Percentiles rank a stretch among this genome's conserved stretches.
Conservation (phyloP, 208 protist species). For the Herpetomonas tarakana region DNA sequence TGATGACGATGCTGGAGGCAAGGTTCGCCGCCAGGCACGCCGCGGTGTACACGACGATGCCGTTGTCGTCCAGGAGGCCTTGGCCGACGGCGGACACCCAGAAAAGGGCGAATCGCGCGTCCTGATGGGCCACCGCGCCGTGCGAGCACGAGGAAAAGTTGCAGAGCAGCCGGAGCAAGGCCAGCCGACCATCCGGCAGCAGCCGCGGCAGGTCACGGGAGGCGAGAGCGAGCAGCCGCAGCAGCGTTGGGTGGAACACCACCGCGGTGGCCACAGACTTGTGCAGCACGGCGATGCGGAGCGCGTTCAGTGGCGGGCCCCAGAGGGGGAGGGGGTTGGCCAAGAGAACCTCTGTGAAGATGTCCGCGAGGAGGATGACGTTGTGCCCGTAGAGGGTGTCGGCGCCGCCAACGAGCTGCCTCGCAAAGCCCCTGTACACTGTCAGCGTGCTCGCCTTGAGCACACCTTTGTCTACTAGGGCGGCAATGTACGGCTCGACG, state of each 20-base stretch:
- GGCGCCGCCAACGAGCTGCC: slow-evolving; percentile 21
- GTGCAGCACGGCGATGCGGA: slow-evolving; percentile 72
- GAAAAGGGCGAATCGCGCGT: slow-evolving; percentile 23
- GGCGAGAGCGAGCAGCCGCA: slow-evolving; percentile 39
- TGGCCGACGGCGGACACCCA: slow-evolving; percentile 68
- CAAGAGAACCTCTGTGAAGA: slow-evolving; percentile 35
- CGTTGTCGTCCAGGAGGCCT: slow-evolving; percentile 47
- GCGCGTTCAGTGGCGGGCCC: slow-evolving; percentile 67
- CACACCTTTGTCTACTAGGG: slow-evolving; percentile 25
- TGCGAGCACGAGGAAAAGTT: slow-evolving; percentile 53
- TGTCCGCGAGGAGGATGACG: slow-evolving; percentile 43
- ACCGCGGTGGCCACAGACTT: slow-evolving; percentile 35
- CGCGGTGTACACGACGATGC: slow-evolving; percentile 63
- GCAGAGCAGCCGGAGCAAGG: slow-evolving; percentile 65
- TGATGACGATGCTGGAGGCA: slow-evolving; percentile 34
- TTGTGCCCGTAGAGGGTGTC: slow-evolving; percentile 33
- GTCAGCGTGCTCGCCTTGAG: slow-evolving; percentile 24
- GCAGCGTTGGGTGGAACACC: slow-evolving; percentile 45
- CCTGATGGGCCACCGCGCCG: slow-evolving; percentile 52
- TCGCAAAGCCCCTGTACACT: slow-evolving; percentile 17
- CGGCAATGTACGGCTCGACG: slow-evolving; percentile 40
- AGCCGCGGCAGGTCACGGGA: slow-evolving; percentile 55
- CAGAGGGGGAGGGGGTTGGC: slow-evolving; percentile 42
- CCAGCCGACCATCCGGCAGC: slow-evolving; percentile 49
- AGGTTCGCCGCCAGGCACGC: slow-evolving; percentile 73